These are phyloP conservation scores for Lumnitzera racemosa DNA, from an alignment of 345 rosid species.

Conservation along the genomic window DNA sequence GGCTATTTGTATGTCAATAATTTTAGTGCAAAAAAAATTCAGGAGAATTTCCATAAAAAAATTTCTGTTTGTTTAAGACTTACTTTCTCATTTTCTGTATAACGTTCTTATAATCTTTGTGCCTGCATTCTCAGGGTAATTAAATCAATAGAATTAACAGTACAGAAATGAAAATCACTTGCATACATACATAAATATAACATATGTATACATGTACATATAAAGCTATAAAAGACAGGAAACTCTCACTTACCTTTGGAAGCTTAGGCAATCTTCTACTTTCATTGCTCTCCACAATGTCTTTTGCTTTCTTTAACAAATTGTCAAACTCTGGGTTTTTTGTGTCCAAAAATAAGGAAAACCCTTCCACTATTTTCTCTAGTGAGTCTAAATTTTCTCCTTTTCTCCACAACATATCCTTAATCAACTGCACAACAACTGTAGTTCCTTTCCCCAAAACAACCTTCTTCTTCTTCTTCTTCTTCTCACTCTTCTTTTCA, in stretches of 20 bases:
- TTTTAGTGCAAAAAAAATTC: too few species aligned
- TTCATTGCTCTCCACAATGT: constrained; percentile 81
- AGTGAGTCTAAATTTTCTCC: constrained; percentile 18
- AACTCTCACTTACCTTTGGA: constrained; percentile 53
- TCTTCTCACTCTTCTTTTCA: constrained; percentile 56
- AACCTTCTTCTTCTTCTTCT: constrained; percentile 67
- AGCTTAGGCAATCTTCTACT: constrained; percentile 90
- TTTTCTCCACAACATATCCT: constrained; percentile 39
- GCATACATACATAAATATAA: too few species aligned
- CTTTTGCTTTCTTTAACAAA: constrained; percentile 50
- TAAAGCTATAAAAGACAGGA: too few species aligned
- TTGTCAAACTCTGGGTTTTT: constrained; percentile 40
- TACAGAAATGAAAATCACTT: too few species aligned
- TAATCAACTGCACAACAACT: constrained; percentile 50
- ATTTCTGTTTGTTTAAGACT: too few species aligned
- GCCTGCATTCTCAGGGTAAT: too few species aligned
- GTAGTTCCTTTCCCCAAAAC: constrained; percentile 72
- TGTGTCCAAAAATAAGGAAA: constrained; percentile 37
- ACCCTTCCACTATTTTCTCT: constrained; percentile 38
- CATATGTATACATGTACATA: too few species aligned
- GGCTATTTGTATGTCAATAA: too few species aligned
- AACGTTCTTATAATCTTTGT: too few species aligned
- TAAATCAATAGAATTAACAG: too few species aligned
- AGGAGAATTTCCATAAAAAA: too few species aligned
- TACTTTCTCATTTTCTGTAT: too few species aligned